Base-by-base conservation (phyloP, 2,329 filamentous ascomycete genomes). In the Sphaerostilbella broomeana region DNA sequence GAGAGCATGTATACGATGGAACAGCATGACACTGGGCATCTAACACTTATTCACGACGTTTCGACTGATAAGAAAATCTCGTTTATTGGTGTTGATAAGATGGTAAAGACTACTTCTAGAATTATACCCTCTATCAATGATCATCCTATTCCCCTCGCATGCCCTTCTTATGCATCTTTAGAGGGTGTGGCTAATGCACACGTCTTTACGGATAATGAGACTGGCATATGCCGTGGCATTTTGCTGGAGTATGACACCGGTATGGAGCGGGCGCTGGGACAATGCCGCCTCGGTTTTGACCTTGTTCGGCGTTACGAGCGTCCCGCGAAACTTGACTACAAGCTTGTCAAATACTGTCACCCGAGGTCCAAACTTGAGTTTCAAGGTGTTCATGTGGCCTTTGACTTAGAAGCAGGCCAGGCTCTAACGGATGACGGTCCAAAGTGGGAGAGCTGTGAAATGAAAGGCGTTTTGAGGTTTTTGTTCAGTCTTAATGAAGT, bases 361-460 rank as follows among this genome's bases (percentile, higher is more conserved):
- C n/a, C n/a, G n/a, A n/a, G n/a, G n/a, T n/a, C n/a, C n/a, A n/a
- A n/a, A 2, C 22, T 21, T 5, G 6, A 16, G 20, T 25, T 13
- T 12, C 19, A 25, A 25, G 9, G 27, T 4, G 36, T 19, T n/a
- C 7, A 13, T 20, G 36, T 32, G 9, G 12, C 12, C 3, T 32
- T 38, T 32, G 36, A 38, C 22, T 32, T 22, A 6, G 29, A 38
- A n/a, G n/a, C n/a, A n/a, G n/a, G n/a, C n/a, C n/a, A n/a, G n/a
- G n/a, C n/a, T n/a, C n/a, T n/a, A n/a, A n/a, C n/a, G n/a, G n/a
- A n/a, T n/a, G n/a, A n/a, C n/a, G n/a, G n/a, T n/a, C n/a, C n/a
- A n/a, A n/a, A n/a, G n/a, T n/a, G n/a, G n/a, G n/a, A n/a, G n/a
- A n/a, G n/a, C n/a, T n/a, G n/a, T n/a, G n/a, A n/a, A n/a, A n/a